phyloP scores from a whole-genome alignment of 2,329 filamentous ascomycete genomes.

The Alternaria gaisen region DNA sequence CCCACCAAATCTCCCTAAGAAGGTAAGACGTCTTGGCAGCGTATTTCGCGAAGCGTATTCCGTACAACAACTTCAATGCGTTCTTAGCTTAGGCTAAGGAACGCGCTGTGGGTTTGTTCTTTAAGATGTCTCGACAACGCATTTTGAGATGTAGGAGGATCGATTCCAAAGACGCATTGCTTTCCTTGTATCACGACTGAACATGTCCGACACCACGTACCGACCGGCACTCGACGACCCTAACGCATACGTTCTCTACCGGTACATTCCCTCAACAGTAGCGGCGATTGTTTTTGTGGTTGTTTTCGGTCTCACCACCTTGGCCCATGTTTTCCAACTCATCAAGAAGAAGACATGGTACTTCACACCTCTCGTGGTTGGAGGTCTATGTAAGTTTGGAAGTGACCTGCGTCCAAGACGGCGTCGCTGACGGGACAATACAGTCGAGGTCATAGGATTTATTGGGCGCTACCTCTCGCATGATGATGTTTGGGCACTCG shows the following conservation, averaged over 20 bases:
- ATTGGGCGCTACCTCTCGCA: constrained; percentile 55
- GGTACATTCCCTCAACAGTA: constrained; percentile 55
- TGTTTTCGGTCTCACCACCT: constrained; percentile 56
- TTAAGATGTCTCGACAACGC: background rate
- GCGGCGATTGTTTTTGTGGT: constrained; percentile 59
- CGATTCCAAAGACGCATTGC: background rate
- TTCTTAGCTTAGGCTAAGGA: background rate
- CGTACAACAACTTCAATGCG: background rate
- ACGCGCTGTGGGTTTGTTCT: background rate
- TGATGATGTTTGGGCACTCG: constrained; percentile 49
- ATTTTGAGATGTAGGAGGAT: background rate
- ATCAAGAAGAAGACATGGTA: constrained; percentile 59
- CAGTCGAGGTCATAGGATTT: constrained; percentile 63
- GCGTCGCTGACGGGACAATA: background rate
- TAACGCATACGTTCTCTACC: constrained; percentile 24
- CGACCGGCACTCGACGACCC: constrained; percentile 29
- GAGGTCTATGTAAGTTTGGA: constrained; percentile 56
- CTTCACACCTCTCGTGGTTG: constrained; percentile 61
- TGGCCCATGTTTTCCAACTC: constrained; percentile 54
- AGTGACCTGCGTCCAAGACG: background rate
- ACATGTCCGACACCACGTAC: constrained; percentile 5
- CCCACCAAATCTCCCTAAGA: background rate
- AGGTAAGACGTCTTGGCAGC: background rate
- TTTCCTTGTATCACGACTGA: background rate
- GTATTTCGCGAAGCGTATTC: background rate